phyloP scores from a whole-genome alignment of 176 grass and related monocot species.

The Oropetium thomaeum region DNA sequence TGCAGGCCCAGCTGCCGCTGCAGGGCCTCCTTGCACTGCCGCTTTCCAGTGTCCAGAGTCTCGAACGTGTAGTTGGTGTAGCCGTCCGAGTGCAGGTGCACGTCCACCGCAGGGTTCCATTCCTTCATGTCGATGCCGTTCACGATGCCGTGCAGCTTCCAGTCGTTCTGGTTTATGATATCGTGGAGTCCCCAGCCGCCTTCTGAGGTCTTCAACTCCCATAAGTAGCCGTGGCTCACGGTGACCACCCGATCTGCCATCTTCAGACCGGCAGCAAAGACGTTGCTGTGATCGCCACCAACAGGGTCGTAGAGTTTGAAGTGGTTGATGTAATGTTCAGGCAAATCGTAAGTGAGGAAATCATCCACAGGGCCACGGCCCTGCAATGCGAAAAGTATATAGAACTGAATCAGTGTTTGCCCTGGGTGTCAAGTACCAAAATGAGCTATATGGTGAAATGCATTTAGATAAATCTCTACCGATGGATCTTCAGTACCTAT shows the following conservation, averaged over 20 bases:
- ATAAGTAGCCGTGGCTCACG: conserved; percentile 75
- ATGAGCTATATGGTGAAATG: neutral
- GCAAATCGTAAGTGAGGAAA: conserved; percentile 55
- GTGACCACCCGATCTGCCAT: conserved; percentile 69
- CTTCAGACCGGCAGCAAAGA: conserved; percentile 81
- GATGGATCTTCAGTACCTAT: no score
- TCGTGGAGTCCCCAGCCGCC: conserved; percentile 84
- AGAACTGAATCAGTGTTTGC: neutral
- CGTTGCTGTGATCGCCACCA: conserved; percentile 76
- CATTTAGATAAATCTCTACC: no score
- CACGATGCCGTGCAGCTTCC: conserved; percentile 87
- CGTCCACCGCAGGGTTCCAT: conserved; percentile 68
- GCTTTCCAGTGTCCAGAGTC: conserved; percentile 59
- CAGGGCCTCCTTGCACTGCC: conserved; percentile 79
- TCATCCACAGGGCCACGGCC: conserved; percentile 79
- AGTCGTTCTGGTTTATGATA: conserved; percentile 73
- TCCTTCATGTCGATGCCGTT: conserved; percentile 77
- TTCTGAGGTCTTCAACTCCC: conserved; percentile 84
- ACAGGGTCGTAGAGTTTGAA: conserved; percentile 67
- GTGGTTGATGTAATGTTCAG: conserved; percentile 72
- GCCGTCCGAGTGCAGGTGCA: conserved; percentile 68
- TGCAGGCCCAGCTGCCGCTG: conserved; percentile 63
- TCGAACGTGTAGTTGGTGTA: conserved; percentile 80
- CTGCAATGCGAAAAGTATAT: conserved; percentile 32
- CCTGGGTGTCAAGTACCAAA: neutral